Evolutionary conservation across 345 rosid genomes (phyloP), one percentile per base, ranked within the genome.

Genomic region (Moricandia moricandioides): DNA sequence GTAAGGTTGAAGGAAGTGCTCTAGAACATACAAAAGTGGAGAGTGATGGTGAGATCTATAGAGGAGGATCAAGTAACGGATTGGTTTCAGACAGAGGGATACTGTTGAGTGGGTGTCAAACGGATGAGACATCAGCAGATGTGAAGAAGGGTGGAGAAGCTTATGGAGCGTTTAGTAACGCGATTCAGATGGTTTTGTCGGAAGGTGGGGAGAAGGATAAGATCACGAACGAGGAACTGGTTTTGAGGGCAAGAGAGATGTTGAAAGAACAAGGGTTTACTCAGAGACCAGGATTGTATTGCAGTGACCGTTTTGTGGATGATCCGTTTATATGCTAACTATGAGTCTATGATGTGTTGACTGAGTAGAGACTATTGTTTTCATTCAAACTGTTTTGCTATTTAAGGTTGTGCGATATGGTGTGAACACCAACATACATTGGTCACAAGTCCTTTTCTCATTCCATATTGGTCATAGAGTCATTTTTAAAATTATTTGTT

Each of bases 81-180:
- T 54, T 84, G 6, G 81, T 91, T 47, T 84, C 93, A 0, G 93
- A 86, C 52, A 81, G 84, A 1, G 97, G 96, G 39, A 83, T 94
- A 76, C 81, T 94, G 80, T 77, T 91, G 51, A 94, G 98, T 17
- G 97, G 98, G 34, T 94, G 97, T 73, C 98, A 94, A 80, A 86
- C 90, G 9, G 80, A 91, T 76, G 92, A 95, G 81, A 90, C 97
- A 57, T 95, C 99, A 24, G 99, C 99, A 0, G 99, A 95, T 52
- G 97, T 96, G 10, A 88, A 83, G 55, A 78, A 84, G 12, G 17
- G 91, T 16, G 69, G 73, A 3, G 80, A 74, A 79, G 89, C 97
- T 24, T 88, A 90, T 70, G 99, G 99, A 60, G 99, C 97, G 39
- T 86, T 90, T 17, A 95, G 87, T 84, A 91, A 95, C 63, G 96